phyloP scores from a whole-genome alignment of 305 asterid genomes.

The Fraxinus greggii region DNA sequence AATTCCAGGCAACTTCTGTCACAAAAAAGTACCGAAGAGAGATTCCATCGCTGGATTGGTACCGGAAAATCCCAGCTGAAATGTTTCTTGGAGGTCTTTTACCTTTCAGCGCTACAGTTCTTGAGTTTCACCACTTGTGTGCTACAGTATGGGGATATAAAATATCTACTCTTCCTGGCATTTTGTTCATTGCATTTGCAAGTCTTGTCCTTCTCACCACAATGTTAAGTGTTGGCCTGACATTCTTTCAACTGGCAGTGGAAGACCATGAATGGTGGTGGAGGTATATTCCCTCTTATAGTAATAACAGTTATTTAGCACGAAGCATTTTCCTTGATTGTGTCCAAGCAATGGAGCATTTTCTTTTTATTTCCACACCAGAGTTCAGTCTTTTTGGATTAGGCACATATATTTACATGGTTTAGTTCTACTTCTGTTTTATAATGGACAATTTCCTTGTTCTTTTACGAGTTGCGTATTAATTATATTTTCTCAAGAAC shows the following conservation, averaged over 20 bases:
- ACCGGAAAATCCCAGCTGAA: slow-evolving; percentile 63
- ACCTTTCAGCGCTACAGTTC: slow-evolving; percentile 69
- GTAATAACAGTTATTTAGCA: slow-evolving; percentile 10
- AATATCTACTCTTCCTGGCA: slow-evolving; percentile 49
- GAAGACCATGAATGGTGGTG: slow-evolving; percentile 92
- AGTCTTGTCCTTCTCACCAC: slow-evolving; percentile 58
- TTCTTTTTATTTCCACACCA: neutral
- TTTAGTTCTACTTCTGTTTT: slow-evolving; percentile 1
- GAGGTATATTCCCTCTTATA: slow-evolving; percentile 51
- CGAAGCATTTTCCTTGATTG: neutral
- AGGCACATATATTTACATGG: neutral
- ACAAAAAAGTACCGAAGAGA: slow-evolving; percentile 57
- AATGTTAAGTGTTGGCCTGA: slow-evolving; percentile 61
- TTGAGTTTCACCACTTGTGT: slow-evolving; percentile 69
- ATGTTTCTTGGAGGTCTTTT: slow-evolving; percentile 82
- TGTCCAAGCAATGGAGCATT: slow-evolving; percentile 4
- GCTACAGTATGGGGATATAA: slow-evolving; percentile 85
- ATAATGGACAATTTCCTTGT: neutral
- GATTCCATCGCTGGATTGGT: slow-evolving; percentile 57
- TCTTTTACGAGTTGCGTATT: neutral
- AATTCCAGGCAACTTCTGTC: slow-evolving; percentile 44
- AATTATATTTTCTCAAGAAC: neutral
- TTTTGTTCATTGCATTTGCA: slow-evolving; percentile 57
- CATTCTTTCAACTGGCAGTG: slow-evolving; percentile 72
- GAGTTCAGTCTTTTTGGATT: neutral